phyloP scores from a whole-genome alignment of 768 basidiomycete genomes.

The Hortiboletus flavorubellus region DNA sequence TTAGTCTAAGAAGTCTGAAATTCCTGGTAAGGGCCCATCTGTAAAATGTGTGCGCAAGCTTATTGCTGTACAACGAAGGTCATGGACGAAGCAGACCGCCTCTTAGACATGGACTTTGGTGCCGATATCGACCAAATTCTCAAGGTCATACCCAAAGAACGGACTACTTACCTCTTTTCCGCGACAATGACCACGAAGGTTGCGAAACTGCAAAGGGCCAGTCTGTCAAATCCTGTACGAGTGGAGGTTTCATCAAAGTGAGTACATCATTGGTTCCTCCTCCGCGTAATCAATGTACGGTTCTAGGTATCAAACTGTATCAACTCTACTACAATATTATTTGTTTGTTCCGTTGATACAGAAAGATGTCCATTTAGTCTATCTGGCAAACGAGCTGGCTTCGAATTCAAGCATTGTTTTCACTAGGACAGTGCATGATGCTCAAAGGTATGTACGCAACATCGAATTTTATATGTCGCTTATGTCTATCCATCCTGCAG shows the following conservation, averaged over 20 bases:
- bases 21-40: slow-evolving; percentile 64
- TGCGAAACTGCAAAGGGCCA: slow-evolving; percentile 91
- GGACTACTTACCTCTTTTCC: slow-evolving; percentile 94
- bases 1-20: slow-evolving; percentile 79
- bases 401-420: slow-evolving; percentile 96
- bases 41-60: neutral
- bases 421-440: slow-evolving; percentile 92
- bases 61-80: slow-evolving; percentile 51
- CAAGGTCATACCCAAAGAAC: slow-evolving; percentile 90
- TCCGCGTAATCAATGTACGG: neutral
- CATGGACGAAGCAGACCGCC: slow-evolving; percentile 94
- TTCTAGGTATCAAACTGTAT: slow-evolving; percentile 90
- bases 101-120: slow-evolving; percentile 96
- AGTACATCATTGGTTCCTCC: slow-evolving; percentile 23
- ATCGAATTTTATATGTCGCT: neutral
- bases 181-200: slow-evolving; percentile 99
- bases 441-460: slow-evolving; percentile 55
- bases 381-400: slow-evolving; percentile 83
- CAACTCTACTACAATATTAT: slow-evolving; percentile 93
- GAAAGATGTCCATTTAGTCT: slow-evolving; percentile 89
- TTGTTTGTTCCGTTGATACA: slow-evolving; percentile 88
- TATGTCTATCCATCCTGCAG: slow-evolving; percentile 35
- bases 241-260: slow-evolving; percentile 94
- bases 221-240: slow-evolving; percentile 87
- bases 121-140: slow-evolving; percentile 95